Conservation (phyloP, 495 filamentous ascomycete species). For the Neurospora cerealis region DNA sequence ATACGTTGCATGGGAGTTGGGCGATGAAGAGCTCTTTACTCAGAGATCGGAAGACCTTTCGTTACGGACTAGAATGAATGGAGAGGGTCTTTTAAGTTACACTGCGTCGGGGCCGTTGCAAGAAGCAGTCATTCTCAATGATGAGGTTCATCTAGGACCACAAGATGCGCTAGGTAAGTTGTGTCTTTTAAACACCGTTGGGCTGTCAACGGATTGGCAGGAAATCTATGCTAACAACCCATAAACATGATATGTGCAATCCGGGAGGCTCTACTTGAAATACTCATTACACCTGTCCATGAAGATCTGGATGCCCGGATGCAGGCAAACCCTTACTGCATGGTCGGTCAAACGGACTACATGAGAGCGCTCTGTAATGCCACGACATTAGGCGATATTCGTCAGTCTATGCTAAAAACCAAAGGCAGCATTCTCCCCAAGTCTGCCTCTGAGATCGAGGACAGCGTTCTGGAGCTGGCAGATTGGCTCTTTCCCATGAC, state of each 20-base stretch:
- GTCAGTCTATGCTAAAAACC: neutral
- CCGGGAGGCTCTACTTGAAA: neutral
- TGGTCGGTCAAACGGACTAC: neutral
- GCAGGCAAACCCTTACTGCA: neutral
- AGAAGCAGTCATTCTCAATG: neutral
- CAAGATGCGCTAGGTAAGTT: neutral
- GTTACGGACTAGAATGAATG: neutral
- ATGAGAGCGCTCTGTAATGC: neutral
- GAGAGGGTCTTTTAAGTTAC: neutral
- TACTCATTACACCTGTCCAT: neutral
- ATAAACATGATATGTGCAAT: neutral
- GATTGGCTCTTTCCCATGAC: neutral
- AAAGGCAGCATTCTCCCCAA: neutral
- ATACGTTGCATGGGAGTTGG: neutral
- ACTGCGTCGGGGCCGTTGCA: neutral
- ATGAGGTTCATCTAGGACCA: neutral
- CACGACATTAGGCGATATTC: neutral
- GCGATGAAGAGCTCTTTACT: neutral
- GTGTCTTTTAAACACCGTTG: neutral
- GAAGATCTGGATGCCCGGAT: neutral
- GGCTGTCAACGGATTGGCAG: neutral
- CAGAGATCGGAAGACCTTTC: neutral
- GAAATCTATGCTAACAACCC: neutral
- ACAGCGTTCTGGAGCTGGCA: neutral
- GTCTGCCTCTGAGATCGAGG: neutral